phyloP scores from a whole-genome alignment of 352 stramenopile species.

The Globisporangium cederbergense region DNA sequence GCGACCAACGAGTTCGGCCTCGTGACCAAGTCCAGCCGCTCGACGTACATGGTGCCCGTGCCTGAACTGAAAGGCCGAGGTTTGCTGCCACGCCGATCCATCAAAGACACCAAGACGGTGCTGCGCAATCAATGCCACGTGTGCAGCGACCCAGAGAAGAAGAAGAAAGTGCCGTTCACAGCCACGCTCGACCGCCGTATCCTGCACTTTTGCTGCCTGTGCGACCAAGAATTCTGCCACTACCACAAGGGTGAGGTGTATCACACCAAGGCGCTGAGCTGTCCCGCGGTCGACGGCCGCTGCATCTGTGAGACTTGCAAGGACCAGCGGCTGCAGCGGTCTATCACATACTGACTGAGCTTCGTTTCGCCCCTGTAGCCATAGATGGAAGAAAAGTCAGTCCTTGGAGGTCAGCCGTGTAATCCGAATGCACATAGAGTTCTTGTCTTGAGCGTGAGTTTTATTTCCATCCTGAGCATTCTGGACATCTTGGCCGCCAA shows the following conservation, averaged over 20 bases:
- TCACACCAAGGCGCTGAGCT: constrained; percentile 77
- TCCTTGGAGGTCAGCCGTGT: too few relatives aligned
- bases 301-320: constrained; percentile 78
- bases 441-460: too few relatives aligned
- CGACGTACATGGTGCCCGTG: constrained; percentile 83
- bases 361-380: too few relatives aligned
- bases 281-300: constrained; percentile 69
- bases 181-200: constrained; percentile 65
- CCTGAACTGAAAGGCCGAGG: constrained; percentile 64
- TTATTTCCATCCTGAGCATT: background rate
- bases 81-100: constrained; percentile 38
- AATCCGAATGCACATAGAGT: background rate
- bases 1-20: constrained; percentile 79
- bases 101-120: constrained; percentile 28
- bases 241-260: constrained; percentile 78
- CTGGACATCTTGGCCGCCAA: too few relatives aligned
- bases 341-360: constrained; percentile 34
- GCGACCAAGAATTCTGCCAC: constrained; percentile 80
- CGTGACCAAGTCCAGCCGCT: constrained; percentile 69
- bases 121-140: constrained; percentile 73
- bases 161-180: constrained; percentile 65
- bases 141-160: constrained; percentile 56
- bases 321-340: constrained; percentile 52
- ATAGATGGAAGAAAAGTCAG: too few relatives aligned
- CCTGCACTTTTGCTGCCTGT: constrained; percentile 80